These are phyloP conservation scores for Daphne laureola DNA, from an alignment of 441 rosid genomes.

Conservation along the genomic window DNA sequence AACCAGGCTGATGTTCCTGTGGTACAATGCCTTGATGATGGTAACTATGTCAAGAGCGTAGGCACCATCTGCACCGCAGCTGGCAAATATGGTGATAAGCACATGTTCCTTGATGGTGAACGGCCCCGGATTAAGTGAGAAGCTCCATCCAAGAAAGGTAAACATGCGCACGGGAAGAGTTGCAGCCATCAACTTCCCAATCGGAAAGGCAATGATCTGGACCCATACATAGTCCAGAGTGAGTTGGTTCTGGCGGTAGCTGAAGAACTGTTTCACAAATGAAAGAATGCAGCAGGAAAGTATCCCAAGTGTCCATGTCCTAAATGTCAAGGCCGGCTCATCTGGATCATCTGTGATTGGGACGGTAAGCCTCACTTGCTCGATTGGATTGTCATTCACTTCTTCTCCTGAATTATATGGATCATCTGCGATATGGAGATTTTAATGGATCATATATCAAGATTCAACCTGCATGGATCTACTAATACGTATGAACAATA, in stretches of 20 bases:
- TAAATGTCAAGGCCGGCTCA: conserved; percentile 43
- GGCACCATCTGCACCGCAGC: conserved; percentile 48
- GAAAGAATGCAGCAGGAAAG: conserved; percentile 41
- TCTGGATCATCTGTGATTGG: conserved; percentile 69
- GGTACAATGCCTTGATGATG: conserved; percentile 56
- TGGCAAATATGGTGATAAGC: conserved; percentile 64
- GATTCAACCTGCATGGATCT: no score
- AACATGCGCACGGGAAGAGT: conserved; percentile 33
- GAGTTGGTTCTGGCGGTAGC: conserved; percentile 53
- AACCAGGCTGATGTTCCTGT: conserved; percentile 28
- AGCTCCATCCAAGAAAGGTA: conserved; percentile 35
- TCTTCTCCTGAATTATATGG: conserved; percentile 22
- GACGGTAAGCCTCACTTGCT: conserved; percentile 76
- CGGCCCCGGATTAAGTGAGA: conserved; percentile 72
- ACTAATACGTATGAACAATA: no score
- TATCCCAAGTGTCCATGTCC: conserved; percentile 72
- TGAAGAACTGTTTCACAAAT: conserved; percentile 60
- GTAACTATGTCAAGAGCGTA: conserved; percentile 53
- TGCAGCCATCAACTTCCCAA: conserved; percentile 70
- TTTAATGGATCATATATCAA: background rate
- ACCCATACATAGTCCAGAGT: conserved; percentile 40
- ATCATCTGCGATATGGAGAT: no score
- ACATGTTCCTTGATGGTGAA: conserved; percentile 68
- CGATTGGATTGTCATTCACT: conserved; percentile 62
- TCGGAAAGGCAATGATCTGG: conserved; percentile 59